A percentile compares a stretch with the other conserved stretches of the same genome.
These are phyloP conservation scores for Castanea mollissima DNA, from an alignment of 306 rosid genomes.

Conservation along the genomic window DNA sequence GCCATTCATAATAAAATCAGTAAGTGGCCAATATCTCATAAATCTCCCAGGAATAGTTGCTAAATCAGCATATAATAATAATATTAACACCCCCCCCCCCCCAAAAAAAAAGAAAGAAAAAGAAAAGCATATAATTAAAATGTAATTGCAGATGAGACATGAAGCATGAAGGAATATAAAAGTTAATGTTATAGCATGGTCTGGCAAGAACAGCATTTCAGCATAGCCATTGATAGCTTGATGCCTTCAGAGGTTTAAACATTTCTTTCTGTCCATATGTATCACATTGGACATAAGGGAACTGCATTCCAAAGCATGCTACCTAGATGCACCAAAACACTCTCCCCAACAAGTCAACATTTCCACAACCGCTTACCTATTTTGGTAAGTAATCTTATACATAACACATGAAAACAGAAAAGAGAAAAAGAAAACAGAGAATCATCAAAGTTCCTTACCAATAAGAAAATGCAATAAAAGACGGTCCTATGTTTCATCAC, in stretches of 20 bases:
- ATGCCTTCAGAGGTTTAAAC: not conserved
- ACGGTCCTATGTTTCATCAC: not conserved
- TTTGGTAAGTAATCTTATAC: not conserved
- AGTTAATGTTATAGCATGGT: not conserved
- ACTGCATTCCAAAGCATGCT: not conserved
- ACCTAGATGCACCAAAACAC: not conserved
- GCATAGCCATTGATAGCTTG: not conserved
- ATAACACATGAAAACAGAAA: too few relatives aligned
- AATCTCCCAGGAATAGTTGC: conserved; percentile 4
- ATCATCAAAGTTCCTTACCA: not conserved
- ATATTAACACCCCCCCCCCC: not conserved
- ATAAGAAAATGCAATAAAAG: not conserved
- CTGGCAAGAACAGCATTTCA: not conserved
- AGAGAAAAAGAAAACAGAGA: not conserved
- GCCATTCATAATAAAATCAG: conserved; percentile 35
- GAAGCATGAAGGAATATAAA: not conserved
- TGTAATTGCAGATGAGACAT: not conserved
- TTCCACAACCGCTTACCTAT: not conserved
- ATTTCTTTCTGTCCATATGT: not conserved
- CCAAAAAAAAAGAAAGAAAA: too few relatives aligned
- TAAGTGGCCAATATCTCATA: conserved; percentile 15
- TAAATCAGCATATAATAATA: conserved; percentile 18
- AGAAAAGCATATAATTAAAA: conserved; percentile 3
- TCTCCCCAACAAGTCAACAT: not conserved
- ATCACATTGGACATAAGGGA: not conserved